Base-by-base conservation (phyloP, 257 asterid species). In the Solanum neorickii region DNA sequence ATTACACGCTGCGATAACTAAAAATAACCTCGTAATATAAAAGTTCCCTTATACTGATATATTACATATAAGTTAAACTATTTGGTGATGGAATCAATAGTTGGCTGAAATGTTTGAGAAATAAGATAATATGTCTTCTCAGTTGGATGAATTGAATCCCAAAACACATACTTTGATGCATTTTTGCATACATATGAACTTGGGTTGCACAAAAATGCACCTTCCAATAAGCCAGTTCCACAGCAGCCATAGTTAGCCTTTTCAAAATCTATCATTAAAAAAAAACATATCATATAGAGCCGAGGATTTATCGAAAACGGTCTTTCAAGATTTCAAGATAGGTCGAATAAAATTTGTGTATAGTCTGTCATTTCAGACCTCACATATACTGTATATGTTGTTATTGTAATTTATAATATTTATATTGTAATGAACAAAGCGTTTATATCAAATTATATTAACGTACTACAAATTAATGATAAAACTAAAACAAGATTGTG, bases 71-170 rank as follows among this genome's bases (percentile, higher is more conserved):
- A 29, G 5, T 29, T 29, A 14, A 29, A 69, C 41, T 21, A 66
- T 80, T 82, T 68, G 47, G 92, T 13, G 5, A 93, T 91, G 69
- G 52, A 83, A 87, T 94, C 95, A 39, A 95, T 83, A 3, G 23
- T 82, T 16, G 96, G 95, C 25, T 70, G 89, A 84, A 88, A 3
- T 42, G 93, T 82, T 85, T 89, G 88, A 62, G 83, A 91, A 56
- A 92, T 5, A 31, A 93, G 88, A 7, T 86, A 65, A 82, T 93
- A 94, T 3, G 97, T 59, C 83, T 27, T 90, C 29, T 95, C 91
- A 10, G 94, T 89, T 3, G 98, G 99, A 35, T 96, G 99, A 39
- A 96, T 92, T 0, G 99, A 91, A 86, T 96, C 99, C 93, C 94
- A 95, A 41, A 92, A 96, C 11, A 95, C 89, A 44, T 93, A 95